Conservation (phyloP, 345 rosid species). For the Carallia brachiata region DNA sequence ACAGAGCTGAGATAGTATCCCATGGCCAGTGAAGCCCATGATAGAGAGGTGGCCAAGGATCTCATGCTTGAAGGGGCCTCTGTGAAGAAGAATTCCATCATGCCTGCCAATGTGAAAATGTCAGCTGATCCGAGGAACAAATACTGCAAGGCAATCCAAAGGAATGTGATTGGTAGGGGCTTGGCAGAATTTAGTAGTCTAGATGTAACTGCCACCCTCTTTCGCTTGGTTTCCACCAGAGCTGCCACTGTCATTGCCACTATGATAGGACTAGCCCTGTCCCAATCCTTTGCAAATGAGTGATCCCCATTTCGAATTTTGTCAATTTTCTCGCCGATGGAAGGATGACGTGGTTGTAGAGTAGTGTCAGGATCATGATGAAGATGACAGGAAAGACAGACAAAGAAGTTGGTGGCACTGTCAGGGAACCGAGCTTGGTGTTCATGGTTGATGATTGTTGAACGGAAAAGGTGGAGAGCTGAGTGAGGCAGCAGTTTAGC, state of each 20-base stretch:
- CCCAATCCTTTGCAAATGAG: conserved; percentile 80
- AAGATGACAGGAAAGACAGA: conserved; percentile 81
- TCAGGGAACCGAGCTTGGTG: conserved; percentile 62
- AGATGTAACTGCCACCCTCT: conserved; percentile 37
- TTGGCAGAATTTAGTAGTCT: conserved; percentile 35
- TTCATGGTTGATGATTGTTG: conserved; percentile 93
- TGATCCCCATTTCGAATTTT: conserved; percentile 66
- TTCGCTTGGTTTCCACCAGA: conserved; percentile 64
- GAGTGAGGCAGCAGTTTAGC: conserved; percentile 92
- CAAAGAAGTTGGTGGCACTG: conserved; percentile 86
- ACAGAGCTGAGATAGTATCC: conserved; percentile 88
- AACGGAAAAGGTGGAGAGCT: conserved; percentile 87
- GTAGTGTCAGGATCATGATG: conserved; percentile 73
- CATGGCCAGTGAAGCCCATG: conserved; percentile 94
- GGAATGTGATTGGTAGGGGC: conserved; percentile 81
- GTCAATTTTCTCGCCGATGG: conserved; percentile 63
- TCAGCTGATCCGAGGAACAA: conserved; percentile 97
- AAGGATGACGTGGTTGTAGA: conserved; percentile 57
- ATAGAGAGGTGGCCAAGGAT: conserved; percentile 81
- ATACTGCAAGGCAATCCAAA: conserved; percentile 84
- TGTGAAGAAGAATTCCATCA: conserved; percentile 94
- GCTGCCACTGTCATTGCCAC: conserved; percentile 87
- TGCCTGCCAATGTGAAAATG: conserved; percentile 81
- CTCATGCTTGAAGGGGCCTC: conserved; percentile 83
- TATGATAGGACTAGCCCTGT: conserved; percentile 61